A percentile compares a stretch with the other conserved stretches of the same genome.
Conservation (phyloP, 768 basidiomycete species). For the Leucogyrophana mollusca region DNA sequence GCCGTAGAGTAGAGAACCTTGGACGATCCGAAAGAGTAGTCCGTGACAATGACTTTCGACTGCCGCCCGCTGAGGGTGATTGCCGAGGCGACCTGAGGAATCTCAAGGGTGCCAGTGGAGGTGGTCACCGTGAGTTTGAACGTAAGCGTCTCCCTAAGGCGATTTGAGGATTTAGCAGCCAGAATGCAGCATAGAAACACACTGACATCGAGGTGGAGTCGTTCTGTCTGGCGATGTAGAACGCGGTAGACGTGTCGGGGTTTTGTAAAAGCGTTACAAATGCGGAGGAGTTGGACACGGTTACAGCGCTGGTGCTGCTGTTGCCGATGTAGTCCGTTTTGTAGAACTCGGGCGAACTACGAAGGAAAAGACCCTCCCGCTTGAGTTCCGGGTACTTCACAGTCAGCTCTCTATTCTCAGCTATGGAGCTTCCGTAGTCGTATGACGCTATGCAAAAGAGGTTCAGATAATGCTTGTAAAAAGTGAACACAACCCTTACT, state of each 20-base stretch:
- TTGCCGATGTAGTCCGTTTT: conserved; percentile 78
- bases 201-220: conserved; percentile 67
- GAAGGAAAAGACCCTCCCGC: conserved; percentile 72
- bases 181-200: background rate
- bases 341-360: conserved; percentile 75
- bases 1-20: conserved; percentile 70
- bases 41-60: conserved; percentile 70
- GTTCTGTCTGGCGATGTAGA: conserved; percentile 69
- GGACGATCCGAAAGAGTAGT: conserved; percentile 70
- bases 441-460: conserved; percentile 48
- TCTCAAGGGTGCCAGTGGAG: conserved; percentile 45
- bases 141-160: conserved; percentile 27
- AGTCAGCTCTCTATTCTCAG: conserved; percentile 65
- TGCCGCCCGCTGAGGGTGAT: conserved; percentile 69
- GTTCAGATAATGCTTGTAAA: conserved; percentile 1
- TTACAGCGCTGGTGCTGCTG: conserved; percentile 47
- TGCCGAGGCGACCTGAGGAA: conserved; percentile 52
- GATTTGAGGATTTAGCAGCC: background rate
- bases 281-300: conserved; percentile 41
- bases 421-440: conserved; percentile 74
- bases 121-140: conserved; percentile 67
- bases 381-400: conserved; percentile 78
- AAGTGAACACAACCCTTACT: conserved; percentile 27
- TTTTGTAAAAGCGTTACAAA: conserved; percentile 67
- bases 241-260: conserved; percentile 62